These are phyloP conservation scores for Ophryocystis elektroscirrha DNA, from an alignment of 169 alveolate genomes.

Conservation along the genomic window DNA sequence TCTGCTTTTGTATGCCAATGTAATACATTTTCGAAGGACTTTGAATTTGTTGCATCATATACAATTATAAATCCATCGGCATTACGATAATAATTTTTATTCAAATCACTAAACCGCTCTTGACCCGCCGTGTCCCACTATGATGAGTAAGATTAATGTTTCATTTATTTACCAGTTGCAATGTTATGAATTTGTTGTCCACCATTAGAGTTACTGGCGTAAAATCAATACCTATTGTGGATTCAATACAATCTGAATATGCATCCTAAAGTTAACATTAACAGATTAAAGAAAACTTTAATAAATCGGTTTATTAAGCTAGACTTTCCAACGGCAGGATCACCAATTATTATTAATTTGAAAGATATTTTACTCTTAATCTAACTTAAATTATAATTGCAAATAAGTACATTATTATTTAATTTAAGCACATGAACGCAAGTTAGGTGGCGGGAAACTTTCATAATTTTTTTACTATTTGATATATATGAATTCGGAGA, in stretches of 20 bases:
- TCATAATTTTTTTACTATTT: too few species aligned
- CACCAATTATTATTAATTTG: constrained; percentile 80
- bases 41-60: constrained; percentile 67
- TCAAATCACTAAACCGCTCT: constrained; percentile 78
- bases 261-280: constrained; percentile 35
- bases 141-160: not conserved
- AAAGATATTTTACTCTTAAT: too few species aligned
- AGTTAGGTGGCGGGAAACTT: too few species aligned
- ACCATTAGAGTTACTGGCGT: constrained; percentile 63
- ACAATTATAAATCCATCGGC: constrained; percentile 75
- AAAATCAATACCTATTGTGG: constrained; percentile 65
- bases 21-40: too few species aligned
- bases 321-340: constrained; percentile 82
- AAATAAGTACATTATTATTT: too few species aligned
- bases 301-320: constrained; percentile 56
- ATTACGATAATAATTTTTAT: constrained; percentile 80
- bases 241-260: constrained; percentile 54
- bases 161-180: constrained; percentile 48
- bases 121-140: constrained; percentile 93
- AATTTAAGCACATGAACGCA: too few species aligned
- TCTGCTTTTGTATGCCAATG: too few species aligned
- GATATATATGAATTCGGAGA: too few species aligned
- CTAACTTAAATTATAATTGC: too few species aligned
- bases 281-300: not conserved
- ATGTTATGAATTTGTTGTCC: constrained; percentile 59